Evolutionary conservation across 2,329 filamentous ascomycete species (phyloP), one percentile per base, ranked within the genome.

Genomic region (Pseudogymnoascus sp.): DNA sequence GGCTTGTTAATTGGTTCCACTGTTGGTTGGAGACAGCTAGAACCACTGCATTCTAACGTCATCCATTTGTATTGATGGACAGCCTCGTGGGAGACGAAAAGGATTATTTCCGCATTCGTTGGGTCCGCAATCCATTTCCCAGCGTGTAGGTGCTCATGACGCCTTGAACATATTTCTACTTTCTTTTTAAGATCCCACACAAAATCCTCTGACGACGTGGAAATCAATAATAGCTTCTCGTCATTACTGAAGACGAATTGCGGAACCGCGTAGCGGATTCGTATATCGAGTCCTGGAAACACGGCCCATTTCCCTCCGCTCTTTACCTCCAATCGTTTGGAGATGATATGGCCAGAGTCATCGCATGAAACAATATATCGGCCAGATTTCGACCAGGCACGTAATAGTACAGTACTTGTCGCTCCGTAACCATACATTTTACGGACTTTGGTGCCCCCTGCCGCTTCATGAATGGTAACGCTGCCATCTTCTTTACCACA

Each of bases 401-500:
- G 43, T 28, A 10, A 50, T 28, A 50, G 8, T 0, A 50, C 43
- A 8, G 43, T 28, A 28, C 43, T 50, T 10, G 43, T 50, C 12
- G 24, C 22, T 10, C 6, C 6, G 24, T 50, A 50, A 16, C 43
- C 22, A 5, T 10, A 50, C n/a, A 50, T 24, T 50, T 50, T 50
- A 4, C 61, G 63, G 11, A 53, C n/a, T 33, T 63, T 62, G 22
- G 35, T 56, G 11, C 46, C 63, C n/a, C 26, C 46, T n/a, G 3
- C 6, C 12, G 56, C 61, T 16, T 67, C 64, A 35, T 67, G 63
- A 10, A 70, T 65, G 28, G 37, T 43, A 16, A 72, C 65, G 22
- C 59, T 62, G 10, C 70, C 69, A 63, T 68, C 66, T 6, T 70
- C 68, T 59, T 61, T 66, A n/a, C 70, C 69, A 53, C 43, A 65